Evolutionary conservation across 2,329 filamentous ascomycete genomes (phyloP), one percentile per base, ranked within the genome.

Genomic region (Calonectria ilicicola): DNA sequence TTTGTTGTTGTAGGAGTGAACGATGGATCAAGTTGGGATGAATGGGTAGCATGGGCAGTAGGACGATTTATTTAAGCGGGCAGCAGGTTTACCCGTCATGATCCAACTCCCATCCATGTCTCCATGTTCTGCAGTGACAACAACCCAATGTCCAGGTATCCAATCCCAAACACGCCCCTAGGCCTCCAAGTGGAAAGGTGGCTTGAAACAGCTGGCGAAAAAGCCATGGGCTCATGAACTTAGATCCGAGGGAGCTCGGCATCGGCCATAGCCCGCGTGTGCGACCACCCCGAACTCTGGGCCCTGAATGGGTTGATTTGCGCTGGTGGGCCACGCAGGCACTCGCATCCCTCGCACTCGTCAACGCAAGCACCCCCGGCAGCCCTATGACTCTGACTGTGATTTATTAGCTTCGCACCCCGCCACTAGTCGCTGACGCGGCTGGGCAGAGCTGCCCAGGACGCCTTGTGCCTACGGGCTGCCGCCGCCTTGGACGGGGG

Each of bases 351-450:
- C 26, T 69, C 70, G 70, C 65, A 69, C 65, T 72, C 70, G 53
- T 60, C 53, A 60, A 60, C 53, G 66, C 66, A 51, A 42, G 19
- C 21, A 46, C 44, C 47, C 58, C 44, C 47, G 23, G 42, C 56
- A 69, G 64, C 64, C 66, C 51, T 64, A 65, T 51, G 66, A 67
- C 69, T 72, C 23, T 27, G 26, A 17, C n/a, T 72, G n/a, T 27
- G 26, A 9, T 12, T 38, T 35, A 58, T 38, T 35, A 58, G 21
- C 14, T 35, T 38, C n/a, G 35, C 23, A 42, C 49, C 32, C 65
- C 49, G 53, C 69, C 67, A 56, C 58, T 67, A 38, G 66, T 53
- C 42, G 75, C 71, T 77, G 72, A 77, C 75, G 73, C 70, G 73
- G 74, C 74, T 69, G 35, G 32, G 15, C 21, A 17, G n/a, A 23